Percentiles rank a stretch among this genome's conserved stretches.
These are phyloP conservation scores for Globisporangium mamillatum DNA, from an alignment of 352 stramenopile genomes.

Conservation along the genomic window DNA sequence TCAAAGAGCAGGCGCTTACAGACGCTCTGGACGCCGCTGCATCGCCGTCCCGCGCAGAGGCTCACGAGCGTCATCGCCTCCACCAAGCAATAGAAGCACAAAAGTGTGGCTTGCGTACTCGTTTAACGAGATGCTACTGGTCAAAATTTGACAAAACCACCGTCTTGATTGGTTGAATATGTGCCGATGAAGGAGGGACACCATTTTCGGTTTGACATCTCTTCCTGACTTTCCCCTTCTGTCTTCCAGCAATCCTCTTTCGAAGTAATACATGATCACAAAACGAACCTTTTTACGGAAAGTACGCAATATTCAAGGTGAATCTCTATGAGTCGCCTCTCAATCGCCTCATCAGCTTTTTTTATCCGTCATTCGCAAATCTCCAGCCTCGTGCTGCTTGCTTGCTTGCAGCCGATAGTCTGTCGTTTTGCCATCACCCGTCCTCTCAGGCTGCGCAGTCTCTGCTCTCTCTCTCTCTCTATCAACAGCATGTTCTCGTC, in stretches of 20 bases:
- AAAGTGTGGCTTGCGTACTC: no score
- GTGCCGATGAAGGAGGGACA: background rate
- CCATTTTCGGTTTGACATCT: background rate
- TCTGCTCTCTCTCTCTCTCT: background rate
- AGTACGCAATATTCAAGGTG: background rate
- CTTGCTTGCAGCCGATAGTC: background rate
- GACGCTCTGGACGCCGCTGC: slow-evolving; percentile 26
- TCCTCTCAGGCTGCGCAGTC: background rate
- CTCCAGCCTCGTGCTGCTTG: background rate
- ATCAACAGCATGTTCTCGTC: background rate
- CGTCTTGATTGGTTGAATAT: background rate
- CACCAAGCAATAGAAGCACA: background rate
- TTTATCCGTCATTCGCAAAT: background rate
- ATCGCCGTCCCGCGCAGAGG: slow-evolving; percentile 13
- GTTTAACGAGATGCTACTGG: background rate
- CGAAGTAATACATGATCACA: no score
- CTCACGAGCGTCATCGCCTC: background rate
- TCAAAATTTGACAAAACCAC: background rate
- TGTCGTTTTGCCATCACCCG: background rate
- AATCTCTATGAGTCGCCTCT: background rate
- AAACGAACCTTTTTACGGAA: background rate
- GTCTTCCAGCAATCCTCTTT: background rate
- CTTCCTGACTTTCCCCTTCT: background rate
- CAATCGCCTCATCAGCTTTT: background rate
- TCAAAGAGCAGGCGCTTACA: background rate